Base-by-base conservation (phyloP, 1,284 basidiomycete genomes). In the Sanghuangporus weigelae region DNA sequence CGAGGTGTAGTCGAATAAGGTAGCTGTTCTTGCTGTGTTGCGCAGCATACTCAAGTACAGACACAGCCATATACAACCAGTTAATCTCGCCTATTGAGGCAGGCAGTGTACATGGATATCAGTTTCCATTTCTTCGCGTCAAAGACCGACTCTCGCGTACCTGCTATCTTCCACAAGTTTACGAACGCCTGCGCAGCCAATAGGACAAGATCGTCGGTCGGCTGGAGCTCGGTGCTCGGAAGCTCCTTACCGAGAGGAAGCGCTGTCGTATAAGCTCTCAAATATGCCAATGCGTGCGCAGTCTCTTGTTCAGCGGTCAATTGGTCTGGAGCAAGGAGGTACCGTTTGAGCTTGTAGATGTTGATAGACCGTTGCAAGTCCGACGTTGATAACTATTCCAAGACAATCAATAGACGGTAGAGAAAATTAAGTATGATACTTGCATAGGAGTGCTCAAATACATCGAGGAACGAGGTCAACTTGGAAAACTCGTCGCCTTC, bases 201-300 rank as follows among this genome's bases (percentile, higher is more conserved):
- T 31, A 95, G 78, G 8, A 82, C 88, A 36, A 96, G 80, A 69
- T 96, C 95, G 70, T 96, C 95, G 2, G 86, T 90, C 16, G 90
- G 92, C 70, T 96, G 95, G 53, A 95, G 79, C 69, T 96, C 94
- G 0, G 91, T 92, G 3, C 80, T 74, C 1, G 88, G 83, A 21
- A 95, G 79, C 59, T 81, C 77, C 57, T 77, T 75, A 51, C 91
- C 93, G 2, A 93, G 76, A 16, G 80, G 75, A 14, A 95, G 80
- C 7, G 81, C 88, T 2, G 83, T 77, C 38, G 87, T 73, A 69
- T 94, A 95, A 55, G 82, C 79, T 63, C 78, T 74, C 8, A 81
- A 73, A 71, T 87, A 92, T 40, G 79, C 71, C 31, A 75, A 68
- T 11, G 81, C 85, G 16, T 82, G 79, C 7, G 73, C 70, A 3